Conservation (phyloP, 768 basidiomycete genomes). For the Naematelia encephala region DNA sequence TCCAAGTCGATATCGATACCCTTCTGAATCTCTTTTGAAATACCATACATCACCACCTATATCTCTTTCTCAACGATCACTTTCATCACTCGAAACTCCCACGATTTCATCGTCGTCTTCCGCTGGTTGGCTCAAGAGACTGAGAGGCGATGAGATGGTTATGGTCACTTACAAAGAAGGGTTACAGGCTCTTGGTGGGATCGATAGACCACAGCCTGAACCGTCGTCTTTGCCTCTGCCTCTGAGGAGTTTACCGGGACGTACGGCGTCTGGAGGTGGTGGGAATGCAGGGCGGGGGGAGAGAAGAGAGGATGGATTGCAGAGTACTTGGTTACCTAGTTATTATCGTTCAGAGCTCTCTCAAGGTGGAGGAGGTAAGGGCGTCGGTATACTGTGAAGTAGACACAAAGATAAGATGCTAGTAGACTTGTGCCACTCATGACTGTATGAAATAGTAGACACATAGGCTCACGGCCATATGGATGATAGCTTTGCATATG, state of each 20-base stretch:
- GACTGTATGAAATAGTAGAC: too few relatives aligned
- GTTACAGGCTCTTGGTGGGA: slow-evolving; percentile 9
- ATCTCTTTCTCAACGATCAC: too few relatives aligned
- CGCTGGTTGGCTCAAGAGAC: too few relatives aligned
- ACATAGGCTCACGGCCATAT: too few relatives aligned
- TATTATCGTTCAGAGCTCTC: slow-evolving; percentile 21
- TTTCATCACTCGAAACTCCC: too few relatives aligned
- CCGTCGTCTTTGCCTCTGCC: background rate
- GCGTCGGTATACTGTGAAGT: background rate
- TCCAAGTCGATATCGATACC: too few relatives aligned
- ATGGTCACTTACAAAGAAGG: slow-evolving; percentile 25
- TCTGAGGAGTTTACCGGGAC: background rate
- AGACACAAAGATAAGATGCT: background rate
- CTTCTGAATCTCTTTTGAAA: too few relatives aligned
- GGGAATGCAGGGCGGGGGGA: background rate
- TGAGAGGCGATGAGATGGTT: slow-evolving; percentile 10
- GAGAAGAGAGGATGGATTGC: slow-evolving; percentile 4
- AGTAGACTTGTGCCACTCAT: too few relatives aligned
- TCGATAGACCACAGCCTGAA: background rate
- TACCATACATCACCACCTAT: too few relatives aligned
- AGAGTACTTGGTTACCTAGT: slow-evolving; percentile 27
- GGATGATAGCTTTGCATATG: too few relatives aligned
- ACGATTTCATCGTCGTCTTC: too few relatives aligned
- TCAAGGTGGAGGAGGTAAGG: too few relatives aligned
- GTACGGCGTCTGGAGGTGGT: background rate